Base-by-base conservation (phyloP, 345 rosid genomes). In the Citrus glauca region DNA sequence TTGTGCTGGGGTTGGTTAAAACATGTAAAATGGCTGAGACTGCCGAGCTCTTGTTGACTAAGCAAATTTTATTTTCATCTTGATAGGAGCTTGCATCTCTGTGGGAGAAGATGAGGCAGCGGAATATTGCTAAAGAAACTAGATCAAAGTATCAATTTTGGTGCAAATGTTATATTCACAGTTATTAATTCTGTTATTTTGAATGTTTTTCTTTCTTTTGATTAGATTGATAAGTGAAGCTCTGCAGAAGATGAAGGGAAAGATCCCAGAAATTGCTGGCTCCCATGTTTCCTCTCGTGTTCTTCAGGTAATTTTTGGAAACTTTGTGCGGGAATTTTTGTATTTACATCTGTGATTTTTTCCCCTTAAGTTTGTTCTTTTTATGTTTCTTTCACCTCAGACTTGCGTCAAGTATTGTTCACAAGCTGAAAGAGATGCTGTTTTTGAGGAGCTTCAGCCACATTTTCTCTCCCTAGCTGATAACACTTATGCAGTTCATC, bases 21-120 rank as follows among this genome's bases (percentile, higher is more conserved):
- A 17, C 71, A 27, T 56, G 42, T 40, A n/a, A 42, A 25, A 33
- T 69, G 68, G 24, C 28, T 63, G 28, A 61, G 30, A 25, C 6
- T 2, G 37, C 3, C 3, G 45, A 55, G 72, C 59, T 50, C 79
- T 27, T 53, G 35, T 22, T 38, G 60, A 37, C 66, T 76, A 35
- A 59, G 10, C 64, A 38, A n/a, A 13, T 28, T 20, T n/a, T 60
- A 9, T 32, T 64, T 60, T 73, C 65, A 11, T 63, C 50, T 33
- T 45, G 38, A 63, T 79, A 97, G 99, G 99, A 97, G 90, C 98
- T 94, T 84, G 94, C 89, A 10, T 69, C 84, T 77, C 86, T 94
- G 2, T 97, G 98, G 97, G 99, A 94, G 82, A 93, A 92, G 90
- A 93, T 97, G 94, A 91, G 98, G 76, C 94, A 86, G 53, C 98